Base-by-base conservation (phyloP, 345 rosid genomes). In the Eutrema japonicum region DNA sequence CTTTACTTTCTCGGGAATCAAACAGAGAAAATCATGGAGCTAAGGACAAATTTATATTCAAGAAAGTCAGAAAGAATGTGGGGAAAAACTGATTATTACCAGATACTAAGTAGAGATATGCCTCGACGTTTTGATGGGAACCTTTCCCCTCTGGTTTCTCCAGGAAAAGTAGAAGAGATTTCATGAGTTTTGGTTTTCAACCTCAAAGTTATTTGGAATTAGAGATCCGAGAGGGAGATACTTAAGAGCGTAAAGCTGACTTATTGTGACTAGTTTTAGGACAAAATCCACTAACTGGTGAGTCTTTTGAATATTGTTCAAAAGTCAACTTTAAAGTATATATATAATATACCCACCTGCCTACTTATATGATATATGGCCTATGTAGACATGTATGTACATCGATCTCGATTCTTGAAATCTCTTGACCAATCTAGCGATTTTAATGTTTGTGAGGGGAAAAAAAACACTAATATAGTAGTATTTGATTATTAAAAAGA, bases 181-280 rank as follows among this genome's bases (percentile, higher is more conserved):
- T 70, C 71, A 70, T 77, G 71, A 56, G 71, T 70, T 70, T 47
- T 30, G 58, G 50, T 47, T 46, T 7, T 0, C 57, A 68, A 68
- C 8, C 56, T 55, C 18, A 9, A 41, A 70, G 51, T 57, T 55
- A 76, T 62, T 41, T 70, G 71, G 46, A 14, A 14, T 8, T 6
- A 74, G 72, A 77, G 80, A 77, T 77, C 76, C 72, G 72, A 64
- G 76, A 77, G 75, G 68, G 66, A 64, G 48, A 71, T 41, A 50
- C 80, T 77, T 77, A 12, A 57, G 63, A 70, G 79, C 46, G n/a
- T 64, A 30, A 52, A 45, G 71, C 32, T 64, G 68, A 71, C 72
- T 52, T 50, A 37, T 46, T 56, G 12, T 12, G 71, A 65, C 50
- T 68, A 27, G 29, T 46, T 53, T 75, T 69, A 36, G 74, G 76